Base-by-base conservation (phyloP, 2,329 filamentous ascomycete species). In the Talaromyces sp. region DNA sequence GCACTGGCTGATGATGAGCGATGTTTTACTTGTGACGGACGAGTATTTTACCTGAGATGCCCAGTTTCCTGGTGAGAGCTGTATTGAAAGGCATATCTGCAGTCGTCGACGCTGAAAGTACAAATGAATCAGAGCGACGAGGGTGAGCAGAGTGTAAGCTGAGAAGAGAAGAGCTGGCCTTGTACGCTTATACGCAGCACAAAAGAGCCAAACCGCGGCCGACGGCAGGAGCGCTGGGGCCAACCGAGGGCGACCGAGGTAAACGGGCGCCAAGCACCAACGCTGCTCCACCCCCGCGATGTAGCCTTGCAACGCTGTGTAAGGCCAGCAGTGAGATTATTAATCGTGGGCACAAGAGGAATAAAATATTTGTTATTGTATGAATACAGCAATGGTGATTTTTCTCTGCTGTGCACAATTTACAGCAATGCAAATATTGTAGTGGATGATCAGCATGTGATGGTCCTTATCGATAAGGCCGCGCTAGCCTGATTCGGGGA, bases 21-120 rank as follows among this genome's bases (percentile, higher is more conserved):
- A n/a, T 9, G 8, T 46, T 19, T 21, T 14, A 29, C 24, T 32
- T 27, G 9, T 14, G 9, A 51, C 11, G 21, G 32, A 19, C 17
- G 17, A 50, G 69, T n/a, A n/a, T n/a, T n/a, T 54, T 71, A 79
- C 79, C 68, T 66, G 71, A 67, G 61, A 81, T 81, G 64, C 85
- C 85, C 65, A 88, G 78, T 65, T 81, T 81, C 66, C 83, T 79
- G 51, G 85, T 88, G 55, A 88, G 79, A 63, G 81, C 82, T 54
- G 85, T 88, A 67, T 85, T 84, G 80, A 88, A 87, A 64, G 82
- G 82, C 85, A 88, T 88, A 38, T 60, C 73, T n/a, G 35, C 7
- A 8, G 35, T 3, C 5, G 35, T 38, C 35, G 17, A 38, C 35
- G 35, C 35, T 17, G 17, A 38, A 7, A n/a, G 14, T 14, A 38